These are phyloP conservation scores for Penicillium lividum DNA, from an alignment of 495 filamentous ascomycete species.

Conservation along the genomic window DNA sequence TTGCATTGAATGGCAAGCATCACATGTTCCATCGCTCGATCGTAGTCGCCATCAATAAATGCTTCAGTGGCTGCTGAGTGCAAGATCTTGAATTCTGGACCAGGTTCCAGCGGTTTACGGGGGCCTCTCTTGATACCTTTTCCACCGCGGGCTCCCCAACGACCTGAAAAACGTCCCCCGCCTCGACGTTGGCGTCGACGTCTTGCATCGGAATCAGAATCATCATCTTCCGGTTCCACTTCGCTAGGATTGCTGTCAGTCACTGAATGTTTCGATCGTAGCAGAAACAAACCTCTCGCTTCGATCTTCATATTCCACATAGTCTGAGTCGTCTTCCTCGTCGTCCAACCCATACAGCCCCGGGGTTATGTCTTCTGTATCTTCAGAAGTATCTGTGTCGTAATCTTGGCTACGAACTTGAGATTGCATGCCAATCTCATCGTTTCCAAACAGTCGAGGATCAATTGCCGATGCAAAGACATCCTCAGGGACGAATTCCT, in stretches of 20 bases:
- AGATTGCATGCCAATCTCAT: no score
- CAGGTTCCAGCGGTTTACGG: constrained; percentile 71
- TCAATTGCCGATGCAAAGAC: constrained; percentile 38
- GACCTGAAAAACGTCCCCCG: constrained; percentile 43
- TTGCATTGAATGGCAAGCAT: constrained; percentile 75
- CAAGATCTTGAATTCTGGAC: constrained; percentile 70
- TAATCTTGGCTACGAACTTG: background rate
- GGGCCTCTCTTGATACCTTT: constrained; percentile 61
- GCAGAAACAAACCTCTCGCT: constrained; percentile 37
- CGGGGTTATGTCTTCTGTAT: constrained; percentile 5
- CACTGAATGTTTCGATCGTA: background rate
- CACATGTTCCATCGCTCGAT: constrained; percentile 61
- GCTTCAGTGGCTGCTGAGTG: constrained; percentile 69
- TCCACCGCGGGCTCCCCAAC: constrained; percentile 46
- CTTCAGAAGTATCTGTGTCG: constrained; percentile 16
- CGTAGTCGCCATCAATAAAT: constrained; percentile 66
- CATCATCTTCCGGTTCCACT: constrained; percentile 35
- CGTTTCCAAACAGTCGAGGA: constrained; percentile 41
- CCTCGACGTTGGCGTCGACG: constrained; percentile 37
- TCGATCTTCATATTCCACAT: constrained; percentile 21
- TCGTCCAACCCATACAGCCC: constrained; percentile 12
- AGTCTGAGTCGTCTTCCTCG: constrained; percentile 29
- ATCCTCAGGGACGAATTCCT: constrained; percentile 18
- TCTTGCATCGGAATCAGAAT: constrained; percentile 26
- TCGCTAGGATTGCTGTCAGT: constrained; percentile 11